Base-by-base conservation (phyloP, 148 eudicot genomes). In the Vaccinium vitisidaea region DNA sequence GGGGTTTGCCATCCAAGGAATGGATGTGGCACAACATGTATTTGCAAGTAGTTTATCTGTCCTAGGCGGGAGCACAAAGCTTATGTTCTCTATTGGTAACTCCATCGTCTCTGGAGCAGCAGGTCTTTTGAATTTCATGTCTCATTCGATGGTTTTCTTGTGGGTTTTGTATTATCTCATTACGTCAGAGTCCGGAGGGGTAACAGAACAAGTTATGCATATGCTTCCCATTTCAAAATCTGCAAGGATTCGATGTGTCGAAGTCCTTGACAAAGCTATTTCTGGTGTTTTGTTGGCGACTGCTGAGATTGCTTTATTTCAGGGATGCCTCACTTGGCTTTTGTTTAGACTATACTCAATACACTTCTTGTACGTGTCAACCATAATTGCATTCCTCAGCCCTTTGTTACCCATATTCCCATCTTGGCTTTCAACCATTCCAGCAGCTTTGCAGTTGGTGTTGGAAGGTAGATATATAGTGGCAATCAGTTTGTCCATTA, bases 81-180 rank as follows among this genome's bases (percentile, higher is more conserved):
- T 97, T 43, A 82, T 97, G 89, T 86, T 94, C 52, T 86, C 89
- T n/a, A 86, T 97, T 32, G 86, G 90, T 23, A 84, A 84, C 25
- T 95, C 98, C 25, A 94, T 97, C 19, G 85, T 95, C 63, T 95
- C 95, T n/a, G 99, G 99, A 58, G 98, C 99, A 1, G 98, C 96
- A 19, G 99, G 90, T 14, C 82, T 95, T 74, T 86, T 97, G 75
- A 93, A 97, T 85, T 94, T 97, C 46, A 75, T 97, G 61, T 97
- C 99, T 2, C 98, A 94, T 32, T 87, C 93, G 0, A 93, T 93
- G 95, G 94, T 95, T 21, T 97, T 97, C 89, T 90, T 95, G 59
- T 97, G 96, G 98, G 99, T 97, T 87, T 88, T 95, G 86, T 97
- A 95, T 89, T 95, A 93, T 88, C 93, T 97, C 15, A 95, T 97